Evolutionary conservation across 495 filamentous ascomycete genomes (phyloP).

Genomic region (Xylaria grammica): DNA sequence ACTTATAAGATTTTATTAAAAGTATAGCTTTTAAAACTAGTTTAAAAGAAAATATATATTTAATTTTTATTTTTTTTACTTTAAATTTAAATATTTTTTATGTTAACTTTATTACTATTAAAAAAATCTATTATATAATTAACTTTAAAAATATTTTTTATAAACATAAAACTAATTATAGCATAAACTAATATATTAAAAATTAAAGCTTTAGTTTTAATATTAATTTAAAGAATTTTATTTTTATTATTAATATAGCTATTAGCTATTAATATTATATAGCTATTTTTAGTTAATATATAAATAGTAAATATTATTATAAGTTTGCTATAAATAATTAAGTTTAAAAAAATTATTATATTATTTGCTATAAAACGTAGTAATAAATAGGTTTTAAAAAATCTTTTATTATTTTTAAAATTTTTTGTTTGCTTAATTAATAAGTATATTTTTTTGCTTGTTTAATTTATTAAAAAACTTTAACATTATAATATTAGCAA

Average conservation of each 20-base stretch:
- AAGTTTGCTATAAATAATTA: not conserved
- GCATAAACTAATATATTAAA: too few relatives aligned
- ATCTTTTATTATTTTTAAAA: not conserved
- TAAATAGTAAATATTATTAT: not conserved
- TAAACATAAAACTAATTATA: too few relatives aligned
- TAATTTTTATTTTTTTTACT: not conserved
- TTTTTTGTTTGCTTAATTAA: not conserved
- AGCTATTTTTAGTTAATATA: not conserved
- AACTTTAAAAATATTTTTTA: too few relatives aligned
- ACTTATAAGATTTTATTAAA: too few relatives aligned
- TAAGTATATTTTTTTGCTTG: not conserved
- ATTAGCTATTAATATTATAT: not conserved
- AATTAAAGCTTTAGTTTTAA: too few relatives aligned
- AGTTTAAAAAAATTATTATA: not conserved
- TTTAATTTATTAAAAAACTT: not conserved
- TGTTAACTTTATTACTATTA: too few relatives aligned
- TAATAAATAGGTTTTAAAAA: not conserved
- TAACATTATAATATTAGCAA: not conserved
- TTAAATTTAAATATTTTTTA: too few relatives aligned
- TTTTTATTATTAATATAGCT: too few relatives aligned
- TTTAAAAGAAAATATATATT: not conserved
- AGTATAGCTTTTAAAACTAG: too few relatives aligned
- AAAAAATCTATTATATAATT: too few relatives aligned
- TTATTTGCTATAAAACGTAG: too few relatives aligned
- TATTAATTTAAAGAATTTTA: not conserved